Evolutionary conservation across 345 rosid genomes (phyloP), one percentile per base, ranked within the genome.

Genomic region (Populus alba): DNA sequence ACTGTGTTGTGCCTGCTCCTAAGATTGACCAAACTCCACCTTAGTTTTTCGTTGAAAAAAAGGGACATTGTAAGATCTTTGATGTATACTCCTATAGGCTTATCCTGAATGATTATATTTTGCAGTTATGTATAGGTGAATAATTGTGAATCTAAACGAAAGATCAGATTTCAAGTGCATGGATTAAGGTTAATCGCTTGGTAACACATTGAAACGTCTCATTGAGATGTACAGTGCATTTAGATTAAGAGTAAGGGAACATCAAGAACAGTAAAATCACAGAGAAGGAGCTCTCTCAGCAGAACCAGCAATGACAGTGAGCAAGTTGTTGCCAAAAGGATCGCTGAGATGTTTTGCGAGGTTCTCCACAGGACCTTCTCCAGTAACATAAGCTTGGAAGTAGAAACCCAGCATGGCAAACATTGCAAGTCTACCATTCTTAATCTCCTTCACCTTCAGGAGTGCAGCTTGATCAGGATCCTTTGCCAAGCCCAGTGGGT

Each of bases 251-350:
- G 22, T 69, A 43, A 74, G 55, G 49, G 31, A 45, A 57, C 8
- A n/a, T 22, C 1, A 66, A 68, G 59, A 23, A 70, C 67, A 63
- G 71, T 71, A 7, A 16, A 76, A 83, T 92, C 80, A 93, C 39
- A 95, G 94, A 66, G 97, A 90, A 1, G 99, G 99, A 75, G 87
- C 87, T 87, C 99, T 93, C 81, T 95, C 98, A 1, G 83, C 95
- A 3, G 87, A 70, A 74, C 97, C 97, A 5, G 86, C 82, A 59
- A 96, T 85, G 76, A 95, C 99, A 0, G 99, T 93, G 80, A 95
- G 98, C 92, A 95, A 88, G 87, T 95, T 95, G 97, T 95, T 92
- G 81, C 90, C 97, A n/a, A 93, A 95, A 63, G 99, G 98, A 82
- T 95, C 99, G 35, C 94, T 90, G 83, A 95, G 97, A 80, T 93